These are phyloP conservation scores for Cryomyces minteri DNA, from an alignment of 495 filamentous ascomycete genomes.

Conservation along the genomic window DNA sequence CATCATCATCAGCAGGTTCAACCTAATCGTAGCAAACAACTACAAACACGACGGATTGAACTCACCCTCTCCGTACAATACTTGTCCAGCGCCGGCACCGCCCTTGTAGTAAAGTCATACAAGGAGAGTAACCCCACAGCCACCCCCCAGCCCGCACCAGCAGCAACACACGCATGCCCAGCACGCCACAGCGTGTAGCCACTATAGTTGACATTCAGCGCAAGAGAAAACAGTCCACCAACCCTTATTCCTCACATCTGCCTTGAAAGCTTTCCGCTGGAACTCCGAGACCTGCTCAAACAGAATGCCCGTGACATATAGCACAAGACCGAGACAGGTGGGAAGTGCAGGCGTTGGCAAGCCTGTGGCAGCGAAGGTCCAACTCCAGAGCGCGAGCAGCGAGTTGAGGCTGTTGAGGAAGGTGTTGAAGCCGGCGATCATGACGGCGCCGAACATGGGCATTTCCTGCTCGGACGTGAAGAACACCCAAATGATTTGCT, in stretches of 20 bases:
- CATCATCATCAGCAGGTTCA: not conserved
- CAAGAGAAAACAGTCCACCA: not conserved
- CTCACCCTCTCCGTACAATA: not conserved
- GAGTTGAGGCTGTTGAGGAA: constrained; percentile 19
- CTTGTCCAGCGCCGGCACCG: not conserved
- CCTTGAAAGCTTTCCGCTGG: not conserved
- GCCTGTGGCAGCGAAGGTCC: not conserved
- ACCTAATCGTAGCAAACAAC: not conserved
- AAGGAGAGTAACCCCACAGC: not conserved
- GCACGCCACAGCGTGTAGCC: not conserved
- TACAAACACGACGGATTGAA: not conserved
- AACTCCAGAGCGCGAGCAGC: constrained; percentile 12
- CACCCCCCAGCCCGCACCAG: not conserved
- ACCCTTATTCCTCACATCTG: not conserved
- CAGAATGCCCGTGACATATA: not conserved
- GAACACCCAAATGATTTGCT: constrained; percentile 12
- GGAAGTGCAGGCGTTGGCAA: not conserved
- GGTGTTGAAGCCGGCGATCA: constrained; percentile 8
- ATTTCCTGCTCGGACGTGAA: constrained; percentile 7
- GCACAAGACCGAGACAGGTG: not conserved
- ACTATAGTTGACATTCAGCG: not conserved
- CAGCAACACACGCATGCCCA: not conserved
- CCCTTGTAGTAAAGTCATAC: not conserved
- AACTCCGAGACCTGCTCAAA: not conserved
- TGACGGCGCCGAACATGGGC: constrained; percentile 1